Base-by-base conservation (phyloP, 805 yeast genomes). In the Candida maris region DNA sequence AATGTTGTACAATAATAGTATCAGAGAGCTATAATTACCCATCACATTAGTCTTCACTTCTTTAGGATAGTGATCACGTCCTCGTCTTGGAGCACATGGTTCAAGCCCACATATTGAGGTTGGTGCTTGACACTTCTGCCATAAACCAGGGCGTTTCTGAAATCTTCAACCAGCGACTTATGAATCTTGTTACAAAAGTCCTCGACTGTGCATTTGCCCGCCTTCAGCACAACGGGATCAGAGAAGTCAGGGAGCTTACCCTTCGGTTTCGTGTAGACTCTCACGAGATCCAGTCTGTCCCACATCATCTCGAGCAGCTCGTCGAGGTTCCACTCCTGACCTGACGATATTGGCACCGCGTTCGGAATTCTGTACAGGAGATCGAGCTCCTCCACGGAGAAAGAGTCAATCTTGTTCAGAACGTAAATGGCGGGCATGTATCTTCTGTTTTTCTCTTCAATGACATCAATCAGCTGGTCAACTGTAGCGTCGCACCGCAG, bases 401-500 rank as follows among this genome's bases (percentile, higher is more conserved):
- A 84, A 8, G 97, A 81, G 64, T 93, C 99, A 56, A 93, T 91
- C 66, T 93, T 93, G 73, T 93, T 93, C 57, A 93, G 70, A 30
- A 88, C 97, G 57, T 93, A 93, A 38, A 93, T 71, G 1, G 96
- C 97, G 3, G 98, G 98, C 49, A 93, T 87, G 62, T 93, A 93
- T 60, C 85, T 80, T 67, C 99, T 81, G 53, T 85, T 79, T 39
- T 84, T 81, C 4, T 84, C 89, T 66, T 93, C 98, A 37, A 93
- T 75, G 9, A 89, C 85, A 60, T 93, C 99, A 52, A 93, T 93
- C 51, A 93, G 69, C 56, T 93, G 98, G 58, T 93, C 99, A 15
- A 94, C 95, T 0, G 96, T 86, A 16, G 98, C 98, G 62, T 93
- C 98, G 61, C 97, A 89, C 58, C 99, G 73, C 67, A 93, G 83